These are phyloP conservation scores for Sophora flavescens DNA, from an alignment of 306 rosid genomes.

Conservation along the genomic window DNA sequence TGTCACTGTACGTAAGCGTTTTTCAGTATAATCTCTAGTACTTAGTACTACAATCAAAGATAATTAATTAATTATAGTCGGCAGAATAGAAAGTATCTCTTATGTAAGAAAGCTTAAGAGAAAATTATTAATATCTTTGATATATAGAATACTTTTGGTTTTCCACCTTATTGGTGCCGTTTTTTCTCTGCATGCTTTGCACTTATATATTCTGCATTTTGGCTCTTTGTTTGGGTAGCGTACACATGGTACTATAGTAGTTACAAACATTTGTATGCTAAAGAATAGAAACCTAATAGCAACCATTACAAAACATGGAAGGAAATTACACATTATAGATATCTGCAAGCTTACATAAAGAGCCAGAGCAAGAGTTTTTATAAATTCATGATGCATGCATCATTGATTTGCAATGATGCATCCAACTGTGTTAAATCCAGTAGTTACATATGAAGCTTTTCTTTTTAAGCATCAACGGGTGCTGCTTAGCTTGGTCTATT, in stretches of 20 bases:
- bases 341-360: slow-evolving; percentile 20
- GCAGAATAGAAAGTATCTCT: not conserved
- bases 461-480: slow-evolving; percentile 20
- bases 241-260: not conserved
- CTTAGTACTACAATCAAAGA: not conserved
- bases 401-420: slow-evolving; percentile 5
- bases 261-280: not conserved
- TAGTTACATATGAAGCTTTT: slow-evolving; percentile 8
- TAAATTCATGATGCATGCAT: slow-evolving; percentile 28
- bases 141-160: too few relatives aligned
- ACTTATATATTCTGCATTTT: not conserved
- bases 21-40: not conserved
- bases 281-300: not conserved
- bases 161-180: too few relatives aligned
- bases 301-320: slow-evolving; percentile 23
- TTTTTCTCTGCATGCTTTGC: too few relatives aligned
- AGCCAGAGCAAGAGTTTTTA: slow-evolving; percentile 13
- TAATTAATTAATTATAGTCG: too few relatives aligned
- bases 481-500: slow-evolving; percentile 32
- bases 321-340: slow-evolving; percentile 1
- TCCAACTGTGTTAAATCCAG: slow-evolving; percentile 29
- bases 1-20: too few relatives aligned
- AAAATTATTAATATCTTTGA: too few relatives aligned
- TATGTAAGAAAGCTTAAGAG: too few relatives aligned
- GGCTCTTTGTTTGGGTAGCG: not conserved